These are phyloP conservation scores for Tripidium arundinaceum DNA, from an alignment of 202 grass and related monocot genomes.

Conservation along the genomic window DNA sequence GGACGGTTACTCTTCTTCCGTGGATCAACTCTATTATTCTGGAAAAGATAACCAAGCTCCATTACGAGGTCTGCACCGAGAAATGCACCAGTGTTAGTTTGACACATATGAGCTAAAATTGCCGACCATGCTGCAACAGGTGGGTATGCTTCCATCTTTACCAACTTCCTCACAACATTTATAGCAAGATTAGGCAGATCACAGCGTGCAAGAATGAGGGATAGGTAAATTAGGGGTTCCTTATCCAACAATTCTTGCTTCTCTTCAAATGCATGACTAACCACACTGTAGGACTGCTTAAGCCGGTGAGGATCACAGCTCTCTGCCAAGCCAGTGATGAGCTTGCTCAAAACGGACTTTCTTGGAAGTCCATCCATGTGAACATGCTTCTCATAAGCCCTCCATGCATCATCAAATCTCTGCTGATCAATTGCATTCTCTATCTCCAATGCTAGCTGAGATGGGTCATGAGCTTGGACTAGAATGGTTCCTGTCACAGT, in stretches of 20 bases:
- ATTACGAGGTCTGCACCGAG: slow-evolving; percentile 70
- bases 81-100: slow-evolving; percentile 55
- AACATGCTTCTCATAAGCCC: slow-evolving; percentile 58
- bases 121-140: slow-evolving; percentile 61
- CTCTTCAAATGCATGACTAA: slow-evolving; percentile 43
- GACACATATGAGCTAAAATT: slow-evolving; percentile 71
- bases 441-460: slow-evolving; percentile 53
- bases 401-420: slow-evolving; percentile 80
- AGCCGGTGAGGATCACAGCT: slow-evolving; percentile 55
- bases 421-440: slow-evolving; percentile 56
- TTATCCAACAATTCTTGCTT: slow-evolving; percentile 59
- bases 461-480: slow-evolving; percentile 58
- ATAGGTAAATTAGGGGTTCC: slow-evolving; percentile 72
- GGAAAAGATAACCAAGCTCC: slow-evolving; percentile 77
- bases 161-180: slow-evolving; percentile 75
- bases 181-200: slow-evolving; percentile 55
- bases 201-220: slow-evolving; percentile 51
- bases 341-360: slow-evolving; percentile 72
- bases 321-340: slow-evolving; percentile 62
- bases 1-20: slow-evolving; percentile 66
- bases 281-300: slow-evolving; percentile 60
- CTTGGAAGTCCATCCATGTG: slow-evolving; percentile 58
- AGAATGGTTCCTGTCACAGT: slow-evolving; percentile 49
- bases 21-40: slow-evolving; percentile 72
- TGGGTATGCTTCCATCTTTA: slow-evolving; percentile 75